phyloP scores from a whole-genome alignment of 495 filamentous ascomycete species.

The Cercophora scortea region DNA sequence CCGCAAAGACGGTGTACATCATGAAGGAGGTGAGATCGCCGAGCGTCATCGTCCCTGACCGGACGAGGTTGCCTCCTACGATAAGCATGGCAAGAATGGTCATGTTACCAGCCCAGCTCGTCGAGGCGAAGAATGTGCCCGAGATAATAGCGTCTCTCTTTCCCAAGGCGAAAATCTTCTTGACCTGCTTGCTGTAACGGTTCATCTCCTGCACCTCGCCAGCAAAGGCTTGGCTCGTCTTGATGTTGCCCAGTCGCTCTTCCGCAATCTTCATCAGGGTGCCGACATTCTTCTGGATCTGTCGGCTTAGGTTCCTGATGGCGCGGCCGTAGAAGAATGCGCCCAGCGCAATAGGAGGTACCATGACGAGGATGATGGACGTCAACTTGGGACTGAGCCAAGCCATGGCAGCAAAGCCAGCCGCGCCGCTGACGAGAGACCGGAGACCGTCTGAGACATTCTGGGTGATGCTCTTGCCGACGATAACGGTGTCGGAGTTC shows the following conservation, averaged over 20 bases:
- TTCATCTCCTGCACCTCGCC: conserved; percentile 84
- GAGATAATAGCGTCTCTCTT: conserved; percentile 77
- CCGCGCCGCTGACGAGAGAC: conserved; percentile 76
- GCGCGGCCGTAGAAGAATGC: conserved; percentile 85
- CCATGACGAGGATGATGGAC: conserved; percentile 73
- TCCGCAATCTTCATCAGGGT: conserved; percentile 93
- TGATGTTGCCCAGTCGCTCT: conserved; percentile 89
- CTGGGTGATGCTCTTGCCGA: conserved; percentile 96
- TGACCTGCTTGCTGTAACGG: conserved; percentile 86
- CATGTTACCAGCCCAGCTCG: conserved; percentile 88
- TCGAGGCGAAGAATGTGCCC: conserved; percentile 85
- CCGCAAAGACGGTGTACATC: conserved; percentile 95
- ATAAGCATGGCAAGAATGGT: conserved; percentile 89
- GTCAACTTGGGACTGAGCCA: conserved; percentile 91
- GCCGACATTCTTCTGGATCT: conserved; percentile 88
- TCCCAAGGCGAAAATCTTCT: conserved; percentile 84
- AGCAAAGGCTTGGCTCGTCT: conserved; percentile 90
- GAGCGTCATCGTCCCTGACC: conserved; percentile 74
- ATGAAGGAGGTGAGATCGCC: conserved; percentile 95
- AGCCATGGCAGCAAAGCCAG: conserved; percentile 84
- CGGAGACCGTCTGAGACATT: conserved; percentile 92
- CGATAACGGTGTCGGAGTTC: conserved; percentile 92
- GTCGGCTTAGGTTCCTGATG: conserved; percentile 78
- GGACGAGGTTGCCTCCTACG: conserved; percentile 83
- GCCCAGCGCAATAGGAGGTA: conserved; percentile 84